Evolutionary conservation across 345 rosid species (phyloP), one percentile per base, ranked within the genome.

Genomic region (Syzygium jambos): DNA sequence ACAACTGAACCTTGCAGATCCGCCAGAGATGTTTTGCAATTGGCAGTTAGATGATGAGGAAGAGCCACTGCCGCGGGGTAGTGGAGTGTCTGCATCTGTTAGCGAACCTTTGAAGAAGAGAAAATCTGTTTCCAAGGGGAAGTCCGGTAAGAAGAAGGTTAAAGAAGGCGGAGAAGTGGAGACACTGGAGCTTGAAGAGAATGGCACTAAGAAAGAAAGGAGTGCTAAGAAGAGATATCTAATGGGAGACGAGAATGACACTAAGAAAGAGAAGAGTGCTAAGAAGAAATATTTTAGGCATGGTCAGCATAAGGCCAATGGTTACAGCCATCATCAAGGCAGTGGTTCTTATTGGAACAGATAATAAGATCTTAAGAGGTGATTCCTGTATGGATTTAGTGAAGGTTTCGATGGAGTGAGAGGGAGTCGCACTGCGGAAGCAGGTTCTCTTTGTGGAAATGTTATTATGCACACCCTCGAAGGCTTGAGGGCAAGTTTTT

Each of bases 11-110:
- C 38, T 77, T 19, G 91, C 87, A 73, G 88, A 90, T 86, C 91
- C 87, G 51, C 92, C 89, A 6, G 97, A 95, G 52, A 92, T 94
- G 51, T 87, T 94, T 87, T 90, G 95, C 90, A 97, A 96, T 57
- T 97, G 99, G 99, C 93, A 90, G 86, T 92, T 93, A 14, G 95
- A 93, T 46, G 91, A 91, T 27, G 97, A 94, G 51, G 98, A 97
- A 82, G 96, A 91, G 56, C 93, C 91, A 25, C 91, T 95, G 53
- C 97, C 95, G 15, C 93, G 98, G n/a, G 95, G 99, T 68, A 86
- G 90, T 51, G 87, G 89, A 16, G 29, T 25, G 52, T 54, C 86
- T 27, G 94, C 86, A 68, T 90, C 93, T 85, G 57, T n/a, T 38
- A 88, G 92, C 77, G 91, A 90, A 68, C 86, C 68, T n/a, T 92